Percentiles rank a stretch among this genome's conserved stretches.
phyloP scores from a whole-genome alignment of 2,329 filamentous ascomycete genomes.

The Paramyrothecium roridum region DNA sequence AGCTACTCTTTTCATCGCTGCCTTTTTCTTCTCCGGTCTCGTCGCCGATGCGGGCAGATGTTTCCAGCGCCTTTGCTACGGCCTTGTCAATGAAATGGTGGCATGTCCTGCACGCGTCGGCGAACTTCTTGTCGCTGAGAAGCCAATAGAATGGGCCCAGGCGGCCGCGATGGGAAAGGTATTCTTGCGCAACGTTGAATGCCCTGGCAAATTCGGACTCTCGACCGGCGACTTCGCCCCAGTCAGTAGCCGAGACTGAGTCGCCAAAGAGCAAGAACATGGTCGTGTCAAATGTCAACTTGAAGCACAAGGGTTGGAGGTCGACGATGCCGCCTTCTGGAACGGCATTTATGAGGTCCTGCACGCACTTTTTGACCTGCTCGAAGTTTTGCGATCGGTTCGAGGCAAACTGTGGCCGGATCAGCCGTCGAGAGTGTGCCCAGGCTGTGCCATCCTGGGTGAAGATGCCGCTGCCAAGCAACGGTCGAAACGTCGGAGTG shows the following conservation, averaged over 20 bases:
- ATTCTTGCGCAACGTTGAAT: constrained; percentile 7
- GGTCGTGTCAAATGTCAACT: constrained; percentile 40
- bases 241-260: constrained; percentile 24
- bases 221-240: constrained; percentile 1
- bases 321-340: constrained; percentile 23
- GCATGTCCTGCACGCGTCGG: constrained; percentile 4
- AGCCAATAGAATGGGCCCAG: constrained; percentile 7
- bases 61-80: constrained; percentile 1
- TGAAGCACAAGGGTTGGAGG: constrained; percentile 41
- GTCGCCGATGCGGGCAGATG: background rate
- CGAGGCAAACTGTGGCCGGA: constrained; percentile 18
- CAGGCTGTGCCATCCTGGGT: constrained; percentile 34
- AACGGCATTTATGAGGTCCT: constrained; percentile 4
- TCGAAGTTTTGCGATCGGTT: constrained; percentile 14
- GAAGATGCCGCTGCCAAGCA: constrained; percentile 11
- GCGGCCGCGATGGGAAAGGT: constrained; percentile 6
- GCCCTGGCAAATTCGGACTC: constrained; percentile 11
- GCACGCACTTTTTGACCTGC: constrained; percentile 16
- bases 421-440: constrained; percentile 31
- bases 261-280: constrained; percentile 57
- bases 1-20: too few species aligned
- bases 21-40: background rate
- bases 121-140: constrained; percentile 3
- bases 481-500: constrained; percentile 3
- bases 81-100: constrained; percentile 5